phyloP scores from a whole-genome alignment of 2,329 filamentous ascomycete species.

The Aureobasidium sp. region DNA sequence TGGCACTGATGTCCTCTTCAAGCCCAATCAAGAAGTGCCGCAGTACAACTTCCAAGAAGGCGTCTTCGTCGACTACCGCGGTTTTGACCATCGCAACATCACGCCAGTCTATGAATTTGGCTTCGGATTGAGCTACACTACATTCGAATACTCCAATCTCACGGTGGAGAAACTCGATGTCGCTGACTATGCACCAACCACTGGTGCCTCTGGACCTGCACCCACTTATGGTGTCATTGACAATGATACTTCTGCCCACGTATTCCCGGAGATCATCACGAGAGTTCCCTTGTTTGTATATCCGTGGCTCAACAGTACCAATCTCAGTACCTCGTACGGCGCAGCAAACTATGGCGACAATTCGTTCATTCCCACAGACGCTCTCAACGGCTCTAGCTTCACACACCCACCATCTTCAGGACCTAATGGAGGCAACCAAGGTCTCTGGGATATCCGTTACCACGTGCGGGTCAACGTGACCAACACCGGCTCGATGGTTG shows the following conservation, averaged over 20 bases:
- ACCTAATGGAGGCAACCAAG: slow-evolving; percentile 51
- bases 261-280: slow-evolving; percentile 56
- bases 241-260: slow-evolving; percentile 46
- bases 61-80: slow-evolving; percentile 68
- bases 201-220: slow-evolving; percentile 54
- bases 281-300: slow-evolving; percentile 55
- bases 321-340: slow-evolving; percentile 51
- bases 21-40: slow-evolving; percentile 61
- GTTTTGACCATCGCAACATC: slow-evolving; percentile 58
- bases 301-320: slow-evolving; percentile 59
- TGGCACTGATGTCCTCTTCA: slow-evolving; percentile 56
- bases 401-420: slow-evolving; percentile 56
- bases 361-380: slow-evolving; percentile 53
- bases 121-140: slow-evolving; percentile 69
- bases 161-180: slow-evolving; percentile 41
- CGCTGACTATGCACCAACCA: slow-evolving; percentile 50
- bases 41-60: slow-evolving; percentile 68
- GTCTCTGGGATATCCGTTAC: slow-evolving; percentile 62
- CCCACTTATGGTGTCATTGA: slow-evolving; percentile 50
- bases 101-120: slow-evolving; percentile 72
- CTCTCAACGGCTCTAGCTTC: slow-evolving; percentile 50
- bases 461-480: slow-evolving; percentile 58
- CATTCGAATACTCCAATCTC: slow-evolving; percentile 62
- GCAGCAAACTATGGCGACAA: slow-evolving; percentile 55
- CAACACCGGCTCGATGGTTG: slow-evolving; percentile 58